Conservation (phyloP, 495 filamentous ascomycete species). For the Hypoxylon rickii region DNA sequence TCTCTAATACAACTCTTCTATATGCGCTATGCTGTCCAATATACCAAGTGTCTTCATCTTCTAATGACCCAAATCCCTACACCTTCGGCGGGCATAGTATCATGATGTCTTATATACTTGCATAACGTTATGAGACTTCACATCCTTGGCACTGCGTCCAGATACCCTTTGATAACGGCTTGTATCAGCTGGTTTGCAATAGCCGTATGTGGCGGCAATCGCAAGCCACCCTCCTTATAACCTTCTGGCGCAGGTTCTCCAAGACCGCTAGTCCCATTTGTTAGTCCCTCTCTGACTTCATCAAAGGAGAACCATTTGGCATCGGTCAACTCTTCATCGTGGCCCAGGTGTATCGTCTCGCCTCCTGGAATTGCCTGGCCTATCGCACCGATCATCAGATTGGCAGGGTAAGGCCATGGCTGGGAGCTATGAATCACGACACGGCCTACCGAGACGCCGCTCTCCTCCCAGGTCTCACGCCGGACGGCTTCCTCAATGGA, state of each 20-base stretch:
- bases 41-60: neutral
- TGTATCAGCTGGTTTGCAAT: slow-evolving; percentile 76
- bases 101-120: too few species aligned
- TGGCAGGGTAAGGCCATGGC: slow-evolving; percentile 70
- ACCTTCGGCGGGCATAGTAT: neutral
- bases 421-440: slow-evolving; percentile 93
- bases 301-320: slow-evolving; percentile 83
- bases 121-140: slow-evolving; percentile 24
- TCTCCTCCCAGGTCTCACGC: slow-evolving; percentile 95
- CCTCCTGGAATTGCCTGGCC: slow-evolving; percentile 80
- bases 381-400: slow-evolving; percentile 92
- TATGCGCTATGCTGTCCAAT: neutral
- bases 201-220: slow-evolving; percentile 74
- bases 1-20: too few species aligned
- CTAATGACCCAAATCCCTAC: neutral
- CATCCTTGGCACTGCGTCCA: slow-evolving; percentile 44
- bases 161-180: slow-evolving; percentile 50
- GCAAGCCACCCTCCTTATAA: slow-evolving; percentile 73
- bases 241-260: slow-evolving; percentile 63
- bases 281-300: slow-evolving; percentile 68
- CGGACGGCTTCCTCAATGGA: slow-evolving; percentile 93
- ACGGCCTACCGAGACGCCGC: slow-evolving; percentile 79
- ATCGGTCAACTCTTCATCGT: slow-evolving; percentile 90
- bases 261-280: slow-evolving; percentile 64
- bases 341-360: slow-evolving; percentile 78